A percentile compares a stretch with the other conserved stretches of the same genome.
Evolutionary conservation across 441 rosid genomes (phyloP).

Genomic region (Adansonia rubrostipa): DNA sequence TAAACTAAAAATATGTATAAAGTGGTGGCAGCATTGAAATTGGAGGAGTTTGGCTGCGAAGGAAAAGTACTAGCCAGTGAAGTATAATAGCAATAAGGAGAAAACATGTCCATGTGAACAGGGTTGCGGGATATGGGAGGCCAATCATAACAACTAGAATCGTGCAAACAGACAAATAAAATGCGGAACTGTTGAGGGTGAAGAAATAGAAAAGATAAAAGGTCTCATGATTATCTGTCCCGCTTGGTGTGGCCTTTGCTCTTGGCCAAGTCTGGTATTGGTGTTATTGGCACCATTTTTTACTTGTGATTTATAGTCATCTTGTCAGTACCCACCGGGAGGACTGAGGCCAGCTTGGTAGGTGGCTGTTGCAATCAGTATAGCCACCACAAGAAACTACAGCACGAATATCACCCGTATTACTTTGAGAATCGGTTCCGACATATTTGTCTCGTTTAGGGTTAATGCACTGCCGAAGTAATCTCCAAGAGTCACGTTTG

Average conservation of each 20-base stretch:
- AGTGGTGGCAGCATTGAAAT: not conserved
- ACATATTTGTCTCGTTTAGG: conserved; percentile 24
- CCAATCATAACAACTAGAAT: conserved; percentile 27
- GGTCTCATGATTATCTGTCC: conserved; percentile 29
- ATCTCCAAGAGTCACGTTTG: conserved; percentile 14
- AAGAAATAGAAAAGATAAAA: not conserved
- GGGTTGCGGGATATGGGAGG: not conserved
- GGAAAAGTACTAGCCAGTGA: not conserved
- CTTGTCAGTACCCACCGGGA: conserved; percentile 42
- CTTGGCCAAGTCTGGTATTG: not conserved
- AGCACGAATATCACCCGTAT: not conserved
- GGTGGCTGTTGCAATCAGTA: conserved; percentile 39
- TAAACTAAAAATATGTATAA: not conserved
- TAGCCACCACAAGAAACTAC: conserved; percentile 27
- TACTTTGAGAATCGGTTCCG: not conserved
- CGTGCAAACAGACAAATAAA: conserved; percentile 24
- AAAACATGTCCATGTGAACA: not conserved
- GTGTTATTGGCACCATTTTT: not conserved
- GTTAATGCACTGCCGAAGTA: conserved; percentile 3
- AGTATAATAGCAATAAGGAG: not conserved
- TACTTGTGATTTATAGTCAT: conserved; percentile 5
- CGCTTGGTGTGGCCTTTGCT: not conserved
- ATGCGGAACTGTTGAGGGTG: conserved; percentile 29
- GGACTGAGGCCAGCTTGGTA: conserved; percentile 41
- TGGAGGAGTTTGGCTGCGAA: not conserved